Base-by-base conservation (phyloP, 305 asterid genomes). In the Striga hermonthica region DNA sequence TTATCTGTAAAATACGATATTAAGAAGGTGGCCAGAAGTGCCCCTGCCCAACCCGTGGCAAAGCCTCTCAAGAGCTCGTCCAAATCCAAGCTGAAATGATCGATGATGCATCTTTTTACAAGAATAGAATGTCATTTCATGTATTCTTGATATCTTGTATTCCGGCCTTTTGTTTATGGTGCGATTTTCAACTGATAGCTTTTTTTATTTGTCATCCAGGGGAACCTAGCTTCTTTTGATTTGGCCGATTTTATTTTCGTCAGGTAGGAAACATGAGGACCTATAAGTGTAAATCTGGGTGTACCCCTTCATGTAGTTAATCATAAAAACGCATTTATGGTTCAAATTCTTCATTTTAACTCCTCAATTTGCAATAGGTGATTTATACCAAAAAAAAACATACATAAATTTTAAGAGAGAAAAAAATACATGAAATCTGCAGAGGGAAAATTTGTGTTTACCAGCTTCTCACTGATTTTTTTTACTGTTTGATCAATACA, bases 1-100 rank as follows among this genome's bases (percentile, higher is more conserved):
- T 66, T 86, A 57, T 90, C 98, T 1, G 96, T 90, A 7, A 94
- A 84, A 74, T 90, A 90, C 41, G 86, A 94, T 65, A 15, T 79
- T 43, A 86, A 89, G 77, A 92, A 79, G 82, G 79, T 58, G 7
- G 64, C 64, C 10, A 74, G 76, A 72, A 75, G 76, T 55, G 69
- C 82, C 57, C 75, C 82, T 3, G 63, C 83, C 72, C 85, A 81
- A 78, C 77, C 88, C 5, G 74, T 80, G 28, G 95, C 90, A 3
- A 87, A 74, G 77, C 97, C 96, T 73, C 72, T 92, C 48, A 79
- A 81, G 79, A 81, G 86, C 75, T 89, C 96, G 60, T 68, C 76
- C 6, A 92, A 87, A 74, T 81, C 95, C 7, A 92, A 92, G 82
- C 81, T 86, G 64, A 92, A 69, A 70, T 88, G 81, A 84, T 63